Percentiles rank a stretch among this genome's conserved stretches.
Evolutionary conservation across 192 early-diverging fungal species (phyloP).

Genomic region (Backusella sp.): DNA sequence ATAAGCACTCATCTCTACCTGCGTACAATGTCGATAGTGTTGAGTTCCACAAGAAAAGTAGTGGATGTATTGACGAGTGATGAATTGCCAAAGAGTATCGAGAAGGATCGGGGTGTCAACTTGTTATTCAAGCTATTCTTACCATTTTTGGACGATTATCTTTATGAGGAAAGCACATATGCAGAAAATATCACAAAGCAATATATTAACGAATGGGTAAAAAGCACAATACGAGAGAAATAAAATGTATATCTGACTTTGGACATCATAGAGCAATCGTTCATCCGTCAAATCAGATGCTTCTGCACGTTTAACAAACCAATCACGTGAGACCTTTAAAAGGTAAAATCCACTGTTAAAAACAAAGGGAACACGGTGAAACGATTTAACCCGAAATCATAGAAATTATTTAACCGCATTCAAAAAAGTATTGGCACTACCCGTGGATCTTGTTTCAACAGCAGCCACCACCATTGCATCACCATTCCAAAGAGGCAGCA

Average conservation of each 20-base stretch:
- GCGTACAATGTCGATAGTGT: constrained; percentile 61
- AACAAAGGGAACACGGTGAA: background rate
- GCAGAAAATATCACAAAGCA: constrained; percentile 53
- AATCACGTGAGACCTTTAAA: constrained; percentile 36
- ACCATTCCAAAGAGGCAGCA: constrained; percentile 18
- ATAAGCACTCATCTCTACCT: constrained; percentile 64
- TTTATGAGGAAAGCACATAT: constrained; percentile 65
- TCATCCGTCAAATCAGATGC: constrained; percentile 12
- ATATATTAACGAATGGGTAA: constrained; percentile 67
- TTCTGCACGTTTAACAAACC: constrained; percentile 23
- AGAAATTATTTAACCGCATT: constrained; percentile 55
- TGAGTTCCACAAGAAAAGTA: constrained; percentile 62
- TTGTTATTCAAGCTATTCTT: constrained; percentile 59
- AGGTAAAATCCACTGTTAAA: constrained; percentile 12
- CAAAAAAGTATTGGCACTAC: constrained; percentile 48
- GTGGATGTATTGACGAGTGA: constrained; percentile 42
- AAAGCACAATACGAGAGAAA: background rate
- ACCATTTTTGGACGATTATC: constrained; percentile 66
- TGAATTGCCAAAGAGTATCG: constrained; percentile 38
- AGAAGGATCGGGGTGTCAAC: constrained; percentile 50
- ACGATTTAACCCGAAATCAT: background rate
- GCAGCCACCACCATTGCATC: constrained; percentile 35
- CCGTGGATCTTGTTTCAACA: constrained; percentile 40
- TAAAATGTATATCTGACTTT: background rate
- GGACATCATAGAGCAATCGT: constrained; percentile 6